Evolutionary conservation across 768 basidiomycete species (phyloP), one percentile per base, ranked within the genome.

Genomic region (Boletus patriciae): DNA sequence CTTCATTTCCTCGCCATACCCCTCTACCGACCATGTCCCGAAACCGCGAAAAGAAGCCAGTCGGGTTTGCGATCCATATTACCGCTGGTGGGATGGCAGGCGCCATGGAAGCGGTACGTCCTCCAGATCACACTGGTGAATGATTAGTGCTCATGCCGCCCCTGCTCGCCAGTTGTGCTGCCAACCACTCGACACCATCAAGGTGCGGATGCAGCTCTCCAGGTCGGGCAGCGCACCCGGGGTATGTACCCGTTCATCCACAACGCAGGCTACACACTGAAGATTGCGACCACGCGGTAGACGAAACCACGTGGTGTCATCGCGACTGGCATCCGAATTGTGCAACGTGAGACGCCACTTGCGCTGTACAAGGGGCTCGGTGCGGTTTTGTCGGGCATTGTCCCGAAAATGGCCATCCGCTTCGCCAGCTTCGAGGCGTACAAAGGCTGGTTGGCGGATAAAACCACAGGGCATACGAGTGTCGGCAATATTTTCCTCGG

Each of bases 201-300:
- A 98, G 78, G 96, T 98, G 64, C 92, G 97, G n/a, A 99, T 99
- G 97, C 97, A 99, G 77, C 86, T 99, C 54, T 92, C 91, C 56
- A 85, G 78, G 73, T 88, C 94, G 11, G 85, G 94, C 34, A 77
- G 79, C 54, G 72, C 79, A 41, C 84, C 90, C 50, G 97, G 97
- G 46, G 97, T 98, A 73, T 70, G 91, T 87, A 4, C 27, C 21
- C 23, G 36, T 23, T 27, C 18, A 38, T 31, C 25, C 25, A 11
- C 33, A 23, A 12, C 7, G 18, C 33, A 29, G 31, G 6, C 21
- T 34, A 19, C 33, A 37, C 18, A 31, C 47, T 52, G 34, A 63
- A 27, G 12, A n/a, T 6, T 21, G 41, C 3, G n/a, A 55, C 37
- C 38, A 40, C 29, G 7, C 12, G 65, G n/a, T 18, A 98, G 97